Evolutionary conservation across 768 basidiomycete species (phyloP).

Genomic region (Podaxis mareebaensis): DNA sequence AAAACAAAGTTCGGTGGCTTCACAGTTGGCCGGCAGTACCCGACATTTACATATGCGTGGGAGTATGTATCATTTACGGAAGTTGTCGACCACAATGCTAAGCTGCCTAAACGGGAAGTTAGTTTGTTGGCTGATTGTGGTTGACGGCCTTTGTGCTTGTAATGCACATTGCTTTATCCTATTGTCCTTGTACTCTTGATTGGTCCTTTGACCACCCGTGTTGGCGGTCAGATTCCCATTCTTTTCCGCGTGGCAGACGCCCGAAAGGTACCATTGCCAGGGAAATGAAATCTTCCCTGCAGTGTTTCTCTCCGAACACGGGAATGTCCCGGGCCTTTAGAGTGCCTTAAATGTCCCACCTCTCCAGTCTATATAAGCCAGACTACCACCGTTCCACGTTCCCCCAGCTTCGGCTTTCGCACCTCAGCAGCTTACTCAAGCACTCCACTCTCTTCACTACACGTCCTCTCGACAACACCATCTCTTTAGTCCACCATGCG

Average conservation of each 20-base stretch:
- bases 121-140: slow-evolving; percentile 18
- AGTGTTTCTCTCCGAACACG: neutral
- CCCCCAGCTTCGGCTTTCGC: slow-evolving; percentile 19
- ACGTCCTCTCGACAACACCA: slow-evolving; percentile 22
- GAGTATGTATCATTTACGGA: neutral
- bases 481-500: slow-evolving; percentile 44
- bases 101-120: slow-evolving; percentile 20
- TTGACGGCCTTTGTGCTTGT: slow-evolving; percentile 31
- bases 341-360: neutral
- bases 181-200: neutral
- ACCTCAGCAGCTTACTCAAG: slow-evolving; percentile 20
- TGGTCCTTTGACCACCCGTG: neutral
- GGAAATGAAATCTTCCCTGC: neutral
- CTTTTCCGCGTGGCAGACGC: slow-evolving; percentile 1
- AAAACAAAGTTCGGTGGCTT: slow-evolving; percentile 66
- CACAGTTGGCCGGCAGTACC: slow-evolving; percentile 33
- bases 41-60: slow-evolving; percentile 21
- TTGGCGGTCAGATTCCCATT: neutral
- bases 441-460: slow-evolving; percentile 22
- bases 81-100: neutral
- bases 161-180: slow-evolving; percentile 31
- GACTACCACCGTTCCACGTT: neutral
- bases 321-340: neutral
- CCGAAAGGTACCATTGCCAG: neutral
- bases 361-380: slow-evolving; percentile 17